Evolutionary conservation across 169 alveolate species (phyloP).

Genomic region (Plasmodium vinckei): DNA sequence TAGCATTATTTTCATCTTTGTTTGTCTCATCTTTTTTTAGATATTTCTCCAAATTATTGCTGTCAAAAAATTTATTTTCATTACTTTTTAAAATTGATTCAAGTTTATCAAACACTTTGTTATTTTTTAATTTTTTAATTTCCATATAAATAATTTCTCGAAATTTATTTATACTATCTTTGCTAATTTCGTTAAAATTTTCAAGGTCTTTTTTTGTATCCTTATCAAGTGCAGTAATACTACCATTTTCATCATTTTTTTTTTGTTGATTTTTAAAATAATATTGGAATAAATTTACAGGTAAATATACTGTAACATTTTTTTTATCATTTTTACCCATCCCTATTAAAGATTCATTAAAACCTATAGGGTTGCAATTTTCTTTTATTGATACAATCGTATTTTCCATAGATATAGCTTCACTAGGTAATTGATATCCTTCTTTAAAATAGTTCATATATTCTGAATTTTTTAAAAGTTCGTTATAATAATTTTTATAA

Average conservation of each 20-base stretch:
- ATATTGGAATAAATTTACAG: constrained; percentile 39
- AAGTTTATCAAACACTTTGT: constrained; percentile 12
- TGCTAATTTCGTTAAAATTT: constrained; percentile 33
- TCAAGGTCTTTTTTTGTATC: constrained; percentile 2
- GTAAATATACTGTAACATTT: constrained; percentile 67
- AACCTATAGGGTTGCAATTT: constrained; percentile 69
- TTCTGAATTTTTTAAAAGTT: constrained; percentile 39
- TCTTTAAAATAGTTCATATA: constrained; percentile 38
- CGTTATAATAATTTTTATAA: constrained; percentile 5
- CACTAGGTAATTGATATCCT: constrained; percentile 56
- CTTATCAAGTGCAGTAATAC: background rate
- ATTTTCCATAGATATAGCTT: constrained; percentile 44
- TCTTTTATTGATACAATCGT: constrained; percentile 43
- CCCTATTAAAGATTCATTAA: constrained; percentile 70
- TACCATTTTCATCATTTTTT: background rate
- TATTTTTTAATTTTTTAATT: constrained; percentile 65
- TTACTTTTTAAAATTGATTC: constrained; percentile 28
- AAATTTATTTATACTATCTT: constrained; percentile 57
- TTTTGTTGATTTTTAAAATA: constrained; percentile 24
- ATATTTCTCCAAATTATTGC: constrained; percentile 4
- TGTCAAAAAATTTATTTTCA: constrained; percentile 61
- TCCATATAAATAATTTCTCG: constrained; percentile 65
- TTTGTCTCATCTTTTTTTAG: background rate
- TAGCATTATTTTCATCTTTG: background rate
- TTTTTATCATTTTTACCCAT: constrained; percentile 56